These are phyloP conservation scores for Colletotrichum scovillei DNA, from an alignment of 2,329 filamentous ascomycete genomes.

Conservation along the genomic window DNA sequence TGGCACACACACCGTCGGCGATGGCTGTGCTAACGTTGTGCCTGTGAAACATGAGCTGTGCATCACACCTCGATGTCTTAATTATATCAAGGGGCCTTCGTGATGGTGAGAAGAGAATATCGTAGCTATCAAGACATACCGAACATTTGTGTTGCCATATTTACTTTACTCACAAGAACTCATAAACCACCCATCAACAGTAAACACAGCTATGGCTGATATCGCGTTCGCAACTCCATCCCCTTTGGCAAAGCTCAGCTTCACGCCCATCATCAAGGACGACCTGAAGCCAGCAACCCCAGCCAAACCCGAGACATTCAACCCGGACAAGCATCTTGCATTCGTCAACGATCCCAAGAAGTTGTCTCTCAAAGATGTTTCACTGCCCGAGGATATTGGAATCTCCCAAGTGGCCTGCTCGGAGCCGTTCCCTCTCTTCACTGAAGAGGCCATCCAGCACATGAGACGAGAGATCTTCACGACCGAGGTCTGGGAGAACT, in stretches of 20 bases:
- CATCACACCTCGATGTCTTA: too few species aligned
- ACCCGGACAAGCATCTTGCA: slow-evolving; percentile 65
- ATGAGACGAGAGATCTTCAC: slow-evolving; percentile 73
- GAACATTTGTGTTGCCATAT: too few species aligned
- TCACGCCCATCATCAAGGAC: slow-evolving; percentile 2
- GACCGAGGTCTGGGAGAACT: slow-evolving; percentile 66
- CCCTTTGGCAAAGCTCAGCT: neutral
- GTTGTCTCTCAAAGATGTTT: slow-evolving; percentile 70
- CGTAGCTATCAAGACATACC: too few species aligned
- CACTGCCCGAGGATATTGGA: slow-evolving; percentile 62
- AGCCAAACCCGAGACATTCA: slow-evolving; percentile 51
- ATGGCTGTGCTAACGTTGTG: neutral
- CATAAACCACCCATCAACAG: too few species aligned
- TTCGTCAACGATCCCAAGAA: slow-evolving; percentile 62
- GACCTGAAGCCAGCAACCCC: neutral
- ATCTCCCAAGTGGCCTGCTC: slow-evolving; percentile 73
- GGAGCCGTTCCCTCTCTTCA: slow-evolving; percentile 73
- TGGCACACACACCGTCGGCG: too few species aligned
- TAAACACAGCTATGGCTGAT: neutral
- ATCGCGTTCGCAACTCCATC: neutral
- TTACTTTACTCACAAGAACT: too few species aligned
- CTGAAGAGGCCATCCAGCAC: slow-evolving; percentile 67
- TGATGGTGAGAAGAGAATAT: too few species aligned
- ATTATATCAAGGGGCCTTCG: too few species aligned
- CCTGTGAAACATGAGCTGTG: neutral